A percentile compares a stretch with the other conserved stretches of the same genome.
Evolutionary conservation across 148 eudicot species (phyloP).

Genomic region (Talinum fruticosum): DNA sequence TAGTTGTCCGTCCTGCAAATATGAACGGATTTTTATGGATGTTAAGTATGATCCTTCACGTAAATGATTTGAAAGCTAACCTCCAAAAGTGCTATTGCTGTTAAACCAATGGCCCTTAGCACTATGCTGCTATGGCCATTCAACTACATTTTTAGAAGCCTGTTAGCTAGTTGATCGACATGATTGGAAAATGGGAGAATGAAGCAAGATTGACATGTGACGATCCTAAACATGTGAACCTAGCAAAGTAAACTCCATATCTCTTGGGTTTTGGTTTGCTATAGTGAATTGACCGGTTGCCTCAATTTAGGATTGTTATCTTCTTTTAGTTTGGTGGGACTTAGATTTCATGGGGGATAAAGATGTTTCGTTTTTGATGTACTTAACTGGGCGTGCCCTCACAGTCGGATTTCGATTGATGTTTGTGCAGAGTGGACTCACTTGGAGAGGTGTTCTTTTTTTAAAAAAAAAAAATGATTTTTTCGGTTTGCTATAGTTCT

Average conservation of each 20-base stretch:
- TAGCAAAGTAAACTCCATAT: not conserved
- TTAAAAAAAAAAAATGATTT: too few species aligned
- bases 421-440: too few species aligned
- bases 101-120: too few species aligned
- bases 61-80: too few species aligned
- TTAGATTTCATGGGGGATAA: not conserved
- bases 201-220: not conserved
- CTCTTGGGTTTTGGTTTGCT: not conserved
- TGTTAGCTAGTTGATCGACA: not conserved
- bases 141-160: too few species aligned
- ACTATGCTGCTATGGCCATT: too few species aligned
- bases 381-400: not conserved
- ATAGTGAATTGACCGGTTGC: not conserved
- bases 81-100: too few species aligned
- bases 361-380: not conserved
- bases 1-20: too few species aligned
- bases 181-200: not conserved
- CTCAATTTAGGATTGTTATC: not conserved
- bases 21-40: too few species aligned
- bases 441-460: too few species aligned
- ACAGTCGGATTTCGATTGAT: not conserved
- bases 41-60: too few species aligned
- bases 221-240: not conserved
- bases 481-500: not conserved
- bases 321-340: not conserved